Evolutionary conservation across 2,329 filamentous ascomycete genomes (phyloP).

Genomic region (Penicillium sp.): DNA sequence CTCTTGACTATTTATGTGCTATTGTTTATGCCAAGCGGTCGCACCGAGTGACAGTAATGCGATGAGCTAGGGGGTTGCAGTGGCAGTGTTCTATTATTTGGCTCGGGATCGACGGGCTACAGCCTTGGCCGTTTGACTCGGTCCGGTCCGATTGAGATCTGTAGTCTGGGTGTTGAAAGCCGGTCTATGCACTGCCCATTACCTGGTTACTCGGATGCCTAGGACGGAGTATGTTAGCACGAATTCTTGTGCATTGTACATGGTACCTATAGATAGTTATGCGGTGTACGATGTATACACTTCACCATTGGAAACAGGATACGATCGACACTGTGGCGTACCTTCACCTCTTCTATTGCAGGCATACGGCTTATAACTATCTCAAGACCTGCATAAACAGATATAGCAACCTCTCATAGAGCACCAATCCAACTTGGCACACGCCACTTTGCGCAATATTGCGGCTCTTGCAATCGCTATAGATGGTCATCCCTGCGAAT

Average conservation of each 20-base stretch:
- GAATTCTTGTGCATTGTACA: neutral
- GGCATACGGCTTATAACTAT: neutral
- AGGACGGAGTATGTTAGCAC: neutral
- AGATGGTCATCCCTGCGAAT: neutral
- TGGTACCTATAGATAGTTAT: neutral
- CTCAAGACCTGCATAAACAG: neutral
- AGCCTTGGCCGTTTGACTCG: slow-evolving; percentile 4
- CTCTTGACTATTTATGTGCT: slow-evolving; percentile 2
- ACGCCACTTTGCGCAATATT: neutral
- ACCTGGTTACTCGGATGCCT: neutral
- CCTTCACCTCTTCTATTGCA: neutral
- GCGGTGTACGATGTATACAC: neutral
- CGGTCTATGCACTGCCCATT: neutral
- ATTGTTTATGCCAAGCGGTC: slow-evolving; percentile 7
- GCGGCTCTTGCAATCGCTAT: neutral
- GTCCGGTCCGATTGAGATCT: slow-evolving; percentile 8
- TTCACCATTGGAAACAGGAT: neutral
- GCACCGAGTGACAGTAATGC: slow-evolving; percentile 4
- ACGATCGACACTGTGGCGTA: neutral
- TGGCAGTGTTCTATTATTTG: slow-evolving; percentile 4
- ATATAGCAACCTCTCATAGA: slow-evolving; percentile 2
- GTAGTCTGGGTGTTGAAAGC: neutral
- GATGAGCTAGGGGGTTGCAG: slow-evolving; percentile 5
- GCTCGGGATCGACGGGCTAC: slow-evolving; percentile 6
- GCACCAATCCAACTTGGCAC: neutral